phyloP scores from a whole-genome alignment of 768 basidiomycete genomes.

The Amanita exitialis region DNA sequence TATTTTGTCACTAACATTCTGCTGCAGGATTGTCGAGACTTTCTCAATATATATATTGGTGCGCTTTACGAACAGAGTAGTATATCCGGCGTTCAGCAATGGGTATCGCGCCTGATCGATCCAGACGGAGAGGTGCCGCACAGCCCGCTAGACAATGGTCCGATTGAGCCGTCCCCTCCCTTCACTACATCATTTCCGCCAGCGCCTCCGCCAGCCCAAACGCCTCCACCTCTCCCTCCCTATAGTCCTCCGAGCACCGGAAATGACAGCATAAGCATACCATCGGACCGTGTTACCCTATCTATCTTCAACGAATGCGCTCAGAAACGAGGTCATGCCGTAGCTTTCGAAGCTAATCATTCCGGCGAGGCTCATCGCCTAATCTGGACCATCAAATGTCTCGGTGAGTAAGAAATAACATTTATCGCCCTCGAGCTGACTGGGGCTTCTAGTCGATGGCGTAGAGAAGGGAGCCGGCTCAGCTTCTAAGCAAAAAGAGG shows the following conservation, averaged over 20 bases:
- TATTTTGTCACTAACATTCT: background rate
- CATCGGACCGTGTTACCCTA: background rate
- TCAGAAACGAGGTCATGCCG: background rate
- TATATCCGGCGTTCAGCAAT: background rate
- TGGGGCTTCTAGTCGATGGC: background rate
- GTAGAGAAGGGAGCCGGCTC: background rate
- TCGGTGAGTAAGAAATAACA: background rate
- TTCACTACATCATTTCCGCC: background rate
- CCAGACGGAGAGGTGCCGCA: background rate
- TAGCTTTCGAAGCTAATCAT: background rate
- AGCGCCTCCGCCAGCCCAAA: background rate
- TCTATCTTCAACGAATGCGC: conserved; percentile 1
- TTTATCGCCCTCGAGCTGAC: background rate
- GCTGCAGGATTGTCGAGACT: conserved; percentile 1
- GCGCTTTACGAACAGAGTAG: background rate
- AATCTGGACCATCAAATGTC: conserved; percentile 1
- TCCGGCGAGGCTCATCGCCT: conserved; percentile 1
- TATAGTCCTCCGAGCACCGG: background rate
- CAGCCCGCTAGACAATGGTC: background rate
- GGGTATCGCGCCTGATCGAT: conserved; percentile 5
- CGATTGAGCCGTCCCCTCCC: background rate
- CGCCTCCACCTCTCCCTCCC: background rate
- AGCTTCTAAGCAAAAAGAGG: background rate
- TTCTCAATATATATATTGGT: background rate
- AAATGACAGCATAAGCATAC: background rate